Evolutionary conservation across 2,329 filamentous ascomycete species (phyloP).

Genomic region (Pseudogymnoascus verrucosus): DNA sequence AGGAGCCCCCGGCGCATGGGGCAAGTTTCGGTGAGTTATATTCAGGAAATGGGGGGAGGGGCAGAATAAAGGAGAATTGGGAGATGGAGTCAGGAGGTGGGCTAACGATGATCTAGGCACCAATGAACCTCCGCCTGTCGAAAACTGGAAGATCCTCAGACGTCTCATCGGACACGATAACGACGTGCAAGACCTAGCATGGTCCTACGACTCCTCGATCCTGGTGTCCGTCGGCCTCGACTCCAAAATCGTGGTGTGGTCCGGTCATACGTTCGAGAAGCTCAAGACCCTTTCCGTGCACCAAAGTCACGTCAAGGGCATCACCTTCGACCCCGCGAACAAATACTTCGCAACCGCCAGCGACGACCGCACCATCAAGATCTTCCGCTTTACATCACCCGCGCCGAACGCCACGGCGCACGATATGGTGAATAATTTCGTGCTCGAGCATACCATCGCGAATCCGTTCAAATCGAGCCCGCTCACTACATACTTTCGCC

Average conservation of each 20-base stretch:
- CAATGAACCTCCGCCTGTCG: constrained; percentile 84
- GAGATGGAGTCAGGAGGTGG: constrained; percentile 16
- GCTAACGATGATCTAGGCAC: constrained; percentile 40
- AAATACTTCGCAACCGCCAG: constrained; percentile 98
- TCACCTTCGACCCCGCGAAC: constrained; percentile 96
- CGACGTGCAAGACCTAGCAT: constrained; percentile 94
- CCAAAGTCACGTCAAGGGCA: constrained; percentile 96
- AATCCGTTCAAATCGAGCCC: constrained; percentile 85
- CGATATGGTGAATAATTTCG: constrained; percentile 95
- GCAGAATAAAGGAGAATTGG: background rate
- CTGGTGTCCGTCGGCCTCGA: constrained; percentile 93
- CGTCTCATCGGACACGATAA: constrained; percentile 95
- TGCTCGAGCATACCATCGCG: constrained; percentile 84
- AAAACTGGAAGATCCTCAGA: constrained; percentile 96
- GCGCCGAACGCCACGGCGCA: constrained; percentile 86
- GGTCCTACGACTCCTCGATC: constrained; percentile 93
- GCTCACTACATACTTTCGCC: constrained; percentile 89
- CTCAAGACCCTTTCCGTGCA: constrained; percentile 88
- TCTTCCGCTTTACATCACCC: constrained; percentile 90
- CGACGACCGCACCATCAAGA: constrained; percentile 93
- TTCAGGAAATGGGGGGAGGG: background rate
- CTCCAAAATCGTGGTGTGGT: constrained; percentile 98
- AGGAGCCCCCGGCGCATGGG: constrained; percentile 66
- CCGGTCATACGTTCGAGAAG: constrained; percentile 95
- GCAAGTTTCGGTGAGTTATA: constrained; percentile 64